Conservation (phyloP, 2,329 filamentous ascomycete genomes). For the Sporothrix humicola region DNA sequence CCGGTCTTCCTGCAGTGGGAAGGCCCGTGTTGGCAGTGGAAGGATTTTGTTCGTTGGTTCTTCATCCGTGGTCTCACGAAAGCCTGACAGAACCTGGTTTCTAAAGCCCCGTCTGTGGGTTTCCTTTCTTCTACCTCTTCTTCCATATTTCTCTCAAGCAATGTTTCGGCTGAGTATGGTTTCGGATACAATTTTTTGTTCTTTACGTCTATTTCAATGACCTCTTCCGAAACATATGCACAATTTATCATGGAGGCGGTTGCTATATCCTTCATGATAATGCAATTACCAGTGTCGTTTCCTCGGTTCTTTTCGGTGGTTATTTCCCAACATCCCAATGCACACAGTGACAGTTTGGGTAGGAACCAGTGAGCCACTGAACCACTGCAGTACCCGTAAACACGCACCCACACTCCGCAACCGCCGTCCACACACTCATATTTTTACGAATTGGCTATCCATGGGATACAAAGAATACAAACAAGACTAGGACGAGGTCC, state of each 20-base stretch:
- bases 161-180: conserved; percentile 4
- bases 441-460: too few relatives aligned
- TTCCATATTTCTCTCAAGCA: too few relatives aligned
- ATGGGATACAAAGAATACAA: too few relatives aligned
- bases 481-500: too few relatives aligned
- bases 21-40: not conserved
- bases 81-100: not conserved
- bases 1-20: not conserved
- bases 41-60: not conserved
- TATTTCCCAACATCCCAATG: too few relatives aligned
- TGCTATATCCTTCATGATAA: too few relatives aligned
- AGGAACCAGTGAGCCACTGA: not conserved
- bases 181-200: not conserved
- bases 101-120: not conserved
- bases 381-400: not conserved
- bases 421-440: too few relatives aligned
- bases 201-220: not conserved
- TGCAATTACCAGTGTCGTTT: too few relatives aligned
- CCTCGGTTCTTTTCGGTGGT: too few relatives aligned
- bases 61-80: not conserved
- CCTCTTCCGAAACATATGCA: not conserved
- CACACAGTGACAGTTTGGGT: not conserved
- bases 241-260: not conserved
- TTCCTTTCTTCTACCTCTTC: not conserved
- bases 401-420: too few relatives aligned